phyloP scores from a whole-genome alignment of 2,329 filamentous ascomycete genomes.

The Clonostachys rhizophaga region DNA sequence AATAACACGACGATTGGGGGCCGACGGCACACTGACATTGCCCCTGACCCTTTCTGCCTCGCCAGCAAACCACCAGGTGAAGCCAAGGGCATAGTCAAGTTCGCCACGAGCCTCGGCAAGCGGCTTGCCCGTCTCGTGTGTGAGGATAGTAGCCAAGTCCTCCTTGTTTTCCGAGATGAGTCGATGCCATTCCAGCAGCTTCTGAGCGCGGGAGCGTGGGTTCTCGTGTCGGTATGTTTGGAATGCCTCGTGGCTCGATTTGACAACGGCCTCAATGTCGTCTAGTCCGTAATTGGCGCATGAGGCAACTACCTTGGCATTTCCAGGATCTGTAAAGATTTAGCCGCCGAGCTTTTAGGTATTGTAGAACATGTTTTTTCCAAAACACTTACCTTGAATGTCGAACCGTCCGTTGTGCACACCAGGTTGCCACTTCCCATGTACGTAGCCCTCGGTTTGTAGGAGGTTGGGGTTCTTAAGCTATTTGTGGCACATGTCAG shows the following conservation, averaged over 20 bases:
- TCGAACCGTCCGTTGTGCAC: too few relatives aligned
- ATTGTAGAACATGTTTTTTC: too few relatives aligned
- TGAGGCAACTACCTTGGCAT: slow-evolving; percentile 41
- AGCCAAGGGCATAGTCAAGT: slow-evolving; percentile 48
- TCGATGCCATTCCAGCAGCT: slow-evolving; percentile 31
- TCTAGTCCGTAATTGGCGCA: slow-evolving; percentile 38
- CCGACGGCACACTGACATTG: slow-evolving; percentile 51
- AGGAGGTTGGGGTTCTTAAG: too few relatives aligned
- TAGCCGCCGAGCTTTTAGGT: too few relatives aligned
- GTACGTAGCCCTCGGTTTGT: too few relatives aligned
- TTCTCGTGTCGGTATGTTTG: slow-evolving; percentile 27
- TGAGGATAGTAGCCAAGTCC: slow-evolving; percentile 31
- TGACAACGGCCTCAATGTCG: slow-evolving; percentile 30
- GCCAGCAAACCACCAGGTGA: slow-evolving; percentile 52
- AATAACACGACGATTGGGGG: slow-evolving; percentile 60
- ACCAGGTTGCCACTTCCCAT: too few relatives aligned
- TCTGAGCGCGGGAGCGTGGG: slow-evolving; percentile 24
- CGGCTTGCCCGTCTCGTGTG: slow-evolving; percentile 52
- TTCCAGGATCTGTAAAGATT: slow-evolving; percentile 39
- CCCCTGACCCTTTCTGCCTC: slow-evolving; percentile 51
- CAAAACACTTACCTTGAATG: too few relatives aligned
- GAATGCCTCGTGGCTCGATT: slow-evolving; percentile 27
- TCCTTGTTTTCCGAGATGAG: slow-evolving; percentile 27
- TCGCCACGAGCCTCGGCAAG: slow-evolving; percentile 48
- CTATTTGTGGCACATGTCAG: too few relatives aligned